These are phyloP conservation scores for Bruguiera gymnorhiza DNA, from an alignment of 345 rosid genomes.

Conservation along the genomic window DNA sequence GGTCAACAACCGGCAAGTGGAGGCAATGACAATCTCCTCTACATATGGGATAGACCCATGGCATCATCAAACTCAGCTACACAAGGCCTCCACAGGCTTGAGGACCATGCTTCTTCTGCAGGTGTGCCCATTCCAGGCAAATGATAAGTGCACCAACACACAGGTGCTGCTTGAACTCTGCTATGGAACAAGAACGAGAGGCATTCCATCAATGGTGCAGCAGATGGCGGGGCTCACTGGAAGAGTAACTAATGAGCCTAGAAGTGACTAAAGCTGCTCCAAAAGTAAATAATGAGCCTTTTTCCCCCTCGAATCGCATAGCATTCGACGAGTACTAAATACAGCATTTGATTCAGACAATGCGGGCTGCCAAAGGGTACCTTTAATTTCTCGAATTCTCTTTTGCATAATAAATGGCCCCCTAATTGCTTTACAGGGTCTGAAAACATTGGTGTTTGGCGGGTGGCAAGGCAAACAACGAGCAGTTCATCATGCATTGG, in stretches of 20 bases:
- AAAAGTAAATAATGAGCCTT: slow-evolving; percentile 43
- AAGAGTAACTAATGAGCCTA: too few relatives aligned
- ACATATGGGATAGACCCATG: slow-evolving; percentile 26
- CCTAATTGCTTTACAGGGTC: too few relatives aligned
- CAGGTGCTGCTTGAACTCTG: not conserved
- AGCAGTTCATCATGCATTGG: too few relatives aligned
- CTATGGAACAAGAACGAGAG: too few relatives aligned
- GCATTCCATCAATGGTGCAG: too few relatives aligned
- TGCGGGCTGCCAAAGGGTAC: too few relatives aligned
- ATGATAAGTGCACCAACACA: slow-evolving; percentile 36
- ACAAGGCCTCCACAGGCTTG: slow-evolving; percentile 44
- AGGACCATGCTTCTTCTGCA: slow-evolving; percentile 43
- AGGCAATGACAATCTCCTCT: slow-evolving; percentile 22
- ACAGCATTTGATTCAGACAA: too few relatives aligned
- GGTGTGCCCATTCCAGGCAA: slow-evolving; percentile 52
- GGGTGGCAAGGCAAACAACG: too few relatives aligned
- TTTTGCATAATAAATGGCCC: too few relatives aligned
- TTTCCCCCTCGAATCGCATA: slow-evolving; percentile 37
- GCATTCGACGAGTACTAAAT: slow-evolving; percentile 30
- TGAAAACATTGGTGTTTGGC: too few relatives aligned
- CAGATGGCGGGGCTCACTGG: too few relatives aligned
- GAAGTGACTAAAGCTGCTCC: not conserved
- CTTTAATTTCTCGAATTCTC: too few relatives aligned
- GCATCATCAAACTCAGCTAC: slow-evolving; percentile 38
- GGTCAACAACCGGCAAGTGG: slow-evolving; percentile 28